These are phyloP conservation scores for Jaapia argillacea DNA, from an alignment of 768 basidiomycete species.

Conservation along the genomic window DNA sequence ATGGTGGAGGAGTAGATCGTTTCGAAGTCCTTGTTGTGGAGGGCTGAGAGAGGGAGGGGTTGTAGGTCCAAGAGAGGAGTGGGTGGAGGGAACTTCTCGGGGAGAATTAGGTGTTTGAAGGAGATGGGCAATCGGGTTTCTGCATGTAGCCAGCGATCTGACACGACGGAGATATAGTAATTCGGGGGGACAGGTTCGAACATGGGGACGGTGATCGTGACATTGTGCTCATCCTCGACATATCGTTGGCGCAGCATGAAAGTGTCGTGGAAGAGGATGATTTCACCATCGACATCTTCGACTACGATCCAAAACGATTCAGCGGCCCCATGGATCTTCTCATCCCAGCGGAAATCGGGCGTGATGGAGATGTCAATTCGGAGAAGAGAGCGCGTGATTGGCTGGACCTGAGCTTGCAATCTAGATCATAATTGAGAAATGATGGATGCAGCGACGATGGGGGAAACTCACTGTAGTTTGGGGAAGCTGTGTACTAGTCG, in stretches of 20 bases:
- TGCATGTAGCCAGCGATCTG: conserved; percentile 92
- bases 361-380: conserved; percentile 89
- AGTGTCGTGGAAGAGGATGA: conserved; percentile 89
- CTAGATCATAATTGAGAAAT: conserved; percentile 23
- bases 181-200: conserved; percentile 97
- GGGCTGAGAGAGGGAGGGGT: conserved; percentile 76
- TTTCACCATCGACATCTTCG: conserved; percentile 96
- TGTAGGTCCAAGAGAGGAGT: conserved; percentile 93
- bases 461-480: conserved; percentile 63
- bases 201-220: conserved; percentile 93
- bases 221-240: conserved; percentile 87
- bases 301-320: conserved; percentile 92
- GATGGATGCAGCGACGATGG: neutral
- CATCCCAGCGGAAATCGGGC: conserved; percentile 99
- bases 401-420: conserved; percentile 92
- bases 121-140: conserved; percentile 93
- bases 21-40: conserved; percentile 93
- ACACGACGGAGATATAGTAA: conserved; percentile 92
- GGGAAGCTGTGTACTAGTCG: conserved; percentile 95
- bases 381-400: conserved; percentile 88
- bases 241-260: conserved; percentile 90
- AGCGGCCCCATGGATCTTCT: conserved; percentile 79
- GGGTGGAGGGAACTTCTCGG: conserved; percentile 91
- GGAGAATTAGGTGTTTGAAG: conserved; percentile 96
- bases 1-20: conserved; percentile 74